A percentile compares a stretch with the other conserved stretches of the same genome.
Conservation (phyloP, 2,329 filamentous ascomycete genomes). For the Camillea tinctor region DNA sequence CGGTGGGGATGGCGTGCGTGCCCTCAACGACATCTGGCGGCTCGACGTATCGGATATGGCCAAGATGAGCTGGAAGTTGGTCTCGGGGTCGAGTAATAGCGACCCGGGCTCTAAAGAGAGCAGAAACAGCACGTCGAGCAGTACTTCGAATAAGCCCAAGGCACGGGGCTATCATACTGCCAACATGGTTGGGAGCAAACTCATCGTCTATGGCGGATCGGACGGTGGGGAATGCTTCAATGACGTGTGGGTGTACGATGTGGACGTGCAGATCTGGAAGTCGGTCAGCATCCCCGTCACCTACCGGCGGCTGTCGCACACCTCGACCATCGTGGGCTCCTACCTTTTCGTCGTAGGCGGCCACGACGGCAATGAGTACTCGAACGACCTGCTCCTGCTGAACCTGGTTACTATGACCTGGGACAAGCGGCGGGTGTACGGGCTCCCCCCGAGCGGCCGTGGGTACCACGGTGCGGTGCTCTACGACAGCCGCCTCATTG, state of each 20-base stretch:
- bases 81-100: conserved; percentile 44
- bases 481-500: conserved; percentile 62
- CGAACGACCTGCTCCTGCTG: conserved; percentile 65
- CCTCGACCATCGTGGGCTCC: conserved; percentile 66
- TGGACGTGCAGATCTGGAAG: conserved; percentile 61
- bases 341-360: conserved; percentile 70
- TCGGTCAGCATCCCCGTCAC: conserved; percentile 57
- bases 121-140: conserved; percentile 3
- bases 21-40: conserved; percentile 71
- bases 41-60: conserved; percentile 64
- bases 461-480: conserved; percentile 67
- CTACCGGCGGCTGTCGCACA: conserved; percentile 66
- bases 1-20: conserved; percentile 67
- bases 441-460: conserved; percentile 58
- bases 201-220: conserved; percentile 69
- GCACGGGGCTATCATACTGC: conserved; percentile 70
- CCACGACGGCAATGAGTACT: conserved; percentile 69
- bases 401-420: conserved; percentile 74
- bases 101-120: conserved; percentile 15
- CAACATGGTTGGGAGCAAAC: conserved; percentile 70
- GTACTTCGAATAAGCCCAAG: conserved; percentile 47
- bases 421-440: conserved; percentile 66
- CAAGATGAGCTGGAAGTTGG: conserved; percentile 68
- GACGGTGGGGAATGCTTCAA: conserved; percentile 71
- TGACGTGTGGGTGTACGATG: conserved; percentile 72